A percentile compares a stretch with the other conserved stretches of the same genome.
These are phyloP conservation scores for Aspergillus piperis DNA, from an alignment of 2,329 filamentous ascomycete genomes.

Conservation along the genomic window DNA sequence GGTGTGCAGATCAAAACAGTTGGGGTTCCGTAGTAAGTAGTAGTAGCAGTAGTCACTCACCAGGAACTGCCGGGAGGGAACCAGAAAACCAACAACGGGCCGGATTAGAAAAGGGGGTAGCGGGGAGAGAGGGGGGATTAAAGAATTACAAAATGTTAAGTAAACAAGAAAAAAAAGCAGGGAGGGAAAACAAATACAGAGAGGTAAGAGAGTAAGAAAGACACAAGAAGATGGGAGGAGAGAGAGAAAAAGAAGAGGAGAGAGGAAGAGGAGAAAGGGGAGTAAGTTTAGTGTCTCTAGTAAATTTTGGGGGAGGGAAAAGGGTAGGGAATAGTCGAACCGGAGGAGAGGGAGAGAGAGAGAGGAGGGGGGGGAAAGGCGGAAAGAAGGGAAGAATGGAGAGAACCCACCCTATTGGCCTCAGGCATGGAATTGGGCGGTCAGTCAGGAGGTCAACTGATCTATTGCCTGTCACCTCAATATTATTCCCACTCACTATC, in stretches of 20 bases:
- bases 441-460: background rate
- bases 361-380: background rate
- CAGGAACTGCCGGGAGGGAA: background rate
- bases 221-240: conserved; percentile 25
- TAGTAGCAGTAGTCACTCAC: background rate
- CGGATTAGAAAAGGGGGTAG: conserved; percentile 3
- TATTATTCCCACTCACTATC: background rate
- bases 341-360: background rate
- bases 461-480: background rate
- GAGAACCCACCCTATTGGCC: too few species aligned
- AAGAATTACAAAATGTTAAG: conserved; percentile 18
- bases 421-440: background rate
- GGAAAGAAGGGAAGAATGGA: too few species aligned
- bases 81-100: background rate
- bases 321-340: conserved; percentile 20
- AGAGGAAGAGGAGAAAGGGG: background rate
- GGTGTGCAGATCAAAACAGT: conserved; percentile 4
- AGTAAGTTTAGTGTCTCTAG: background rate
- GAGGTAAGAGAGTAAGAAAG: conserved; percentile 12
- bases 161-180: conserved; percentile 17
- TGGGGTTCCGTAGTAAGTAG: background rate
- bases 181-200: conserved; percentile 10
- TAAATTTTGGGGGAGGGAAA: conserved; percentile 19
- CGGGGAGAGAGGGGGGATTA: conserved; percentile 11
- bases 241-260: conserved; percentile 19